Evolutionary conservation across 2,329 filamentous ascomycete species (phyloP), one percentile per base, ranked within the genome.

Genomic region (Pseudogymnoascus sp.): DNA sequence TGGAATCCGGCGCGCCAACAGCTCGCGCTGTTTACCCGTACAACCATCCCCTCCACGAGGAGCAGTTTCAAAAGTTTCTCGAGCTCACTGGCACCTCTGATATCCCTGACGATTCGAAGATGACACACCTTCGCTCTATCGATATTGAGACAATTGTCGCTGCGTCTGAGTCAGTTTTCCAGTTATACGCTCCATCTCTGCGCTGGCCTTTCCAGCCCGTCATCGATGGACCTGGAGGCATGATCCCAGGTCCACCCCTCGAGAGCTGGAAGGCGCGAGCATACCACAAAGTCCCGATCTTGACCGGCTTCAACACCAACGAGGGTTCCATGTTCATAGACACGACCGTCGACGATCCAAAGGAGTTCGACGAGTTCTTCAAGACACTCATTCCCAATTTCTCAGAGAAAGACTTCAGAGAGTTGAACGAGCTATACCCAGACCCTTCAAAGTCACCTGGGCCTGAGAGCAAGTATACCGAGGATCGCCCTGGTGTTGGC

Each of bases 261-360:
- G 74, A 78, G n/a, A 78, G 79, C n/a, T 87, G 84, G 84, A 70
- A 76, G 26, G 74, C 78, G 0, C 76, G 79, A 0, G 71, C 75
- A 13, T 82, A 79, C 70, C 77, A 85, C 66, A 77, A 78, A 64
- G 76, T 86, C 6, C 83, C 85, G 6, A 79, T 90, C 58, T 74
- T 91, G 58, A 89, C 86, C 0, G 87, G 87, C 6, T 90, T 85
- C 75, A 86, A 85, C 72, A 82, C 83, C 39, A 85, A 90, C 68
- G 88, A 91, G 71, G 88, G 87, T 13, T 79, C 84, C 0, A 71
- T 78, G 37, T 90, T 90, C 68, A 81, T 89, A 0, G 81, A 85
- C 0, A 71, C 75, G 11, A 66, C 71, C 5, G 76, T 81, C 60
- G 73, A 76, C 11, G 76, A 75, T 2, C 74, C 79, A 9, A 73